Evolutionary conservation across 371 early-diverging fungal species (phyloP).

Genomic region (Mortierella sp.): DNA sequence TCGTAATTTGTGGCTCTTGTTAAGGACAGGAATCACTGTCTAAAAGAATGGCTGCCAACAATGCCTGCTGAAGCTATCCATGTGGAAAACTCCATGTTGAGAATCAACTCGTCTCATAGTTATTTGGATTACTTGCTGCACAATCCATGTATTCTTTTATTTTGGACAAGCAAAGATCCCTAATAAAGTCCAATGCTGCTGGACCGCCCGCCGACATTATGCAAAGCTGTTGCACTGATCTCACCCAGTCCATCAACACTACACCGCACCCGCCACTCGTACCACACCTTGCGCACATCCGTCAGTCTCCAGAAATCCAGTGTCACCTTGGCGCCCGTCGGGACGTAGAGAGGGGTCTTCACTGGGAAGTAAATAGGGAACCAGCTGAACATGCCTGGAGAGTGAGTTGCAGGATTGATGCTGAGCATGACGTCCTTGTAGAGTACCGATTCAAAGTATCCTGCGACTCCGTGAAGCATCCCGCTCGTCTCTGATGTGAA

Average conservation of each 20-base stretch:
- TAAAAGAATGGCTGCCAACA: no score
- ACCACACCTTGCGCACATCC: conserved; percentile 89
- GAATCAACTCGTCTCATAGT: no score
- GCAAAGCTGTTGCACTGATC: conserved; percentile 37
- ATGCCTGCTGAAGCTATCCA: no score
- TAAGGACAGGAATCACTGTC: no score
- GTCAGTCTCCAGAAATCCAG: conserved; percentile 91
- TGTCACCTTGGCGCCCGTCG: conserved; percentile 67
- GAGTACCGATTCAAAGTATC: conserved; percentile 92
- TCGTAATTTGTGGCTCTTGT: no score
- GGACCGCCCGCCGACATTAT: conserved; percentile 48
- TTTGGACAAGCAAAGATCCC: neutral
- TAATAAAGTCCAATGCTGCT: conserved; percentile 49
- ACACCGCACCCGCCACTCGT: conserved; percentile 85
- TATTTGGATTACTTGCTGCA: neutral
- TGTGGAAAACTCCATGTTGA: no score
- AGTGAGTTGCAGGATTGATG: conserved; percentile 88
- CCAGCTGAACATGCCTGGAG: conserved; percentile 96
- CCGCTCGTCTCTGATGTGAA: conserved; percentile 72
- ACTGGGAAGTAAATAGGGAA: conserved; percentile 97
- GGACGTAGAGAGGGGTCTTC: conserved; percentile 78
- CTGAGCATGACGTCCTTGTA: conserved; percentile 89
- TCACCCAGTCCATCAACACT: conserved; percentile 37
- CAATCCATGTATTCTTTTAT: neutral
- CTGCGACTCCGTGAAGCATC: conserved; percentile 93